A percentile compares a stretch with the other conserved stretches of the same genome.
These are phyloP conservation scores for Rubroboletus pulcherrimus DNA, from an alignment of 768 basidiomycete genomes.

Conservation along the genomic window DNA sequence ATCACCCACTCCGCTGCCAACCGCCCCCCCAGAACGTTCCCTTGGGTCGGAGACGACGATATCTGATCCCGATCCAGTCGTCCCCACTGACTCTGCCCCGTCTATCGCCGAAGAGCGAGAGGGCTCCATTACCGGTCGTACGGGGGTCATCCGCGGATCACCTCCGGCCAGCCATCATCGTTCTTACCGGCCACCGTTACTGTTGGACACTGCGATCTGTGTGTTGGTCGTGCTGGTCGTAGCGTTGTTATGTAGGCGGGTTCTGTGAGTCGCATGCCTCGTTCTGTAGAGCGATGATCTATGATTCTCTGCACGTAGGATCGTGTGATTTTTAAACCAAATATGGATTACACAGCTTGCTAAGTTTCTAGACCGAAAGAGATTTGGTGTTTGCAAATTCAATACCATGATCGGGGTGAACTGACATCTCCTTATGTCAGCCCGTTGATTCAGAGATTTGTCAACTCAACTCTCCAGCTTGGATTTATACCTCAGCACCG, in stretches of 20 bases:
- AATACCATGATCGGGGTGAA: slow-evolving; percentile 21
- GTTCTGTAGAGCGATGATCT: slow-evolving; percentile 20
- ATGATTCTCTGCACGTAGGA: slow-evolving; percentile 17
- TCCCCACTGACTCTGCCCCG: slow-evolving; percentile 9
- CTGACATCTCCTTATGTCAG: slow-evolving; percentile 25
- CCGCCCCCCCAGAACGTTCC: slow-evolving; percentile 22
- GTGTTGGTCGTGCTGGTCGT: slow-evolving; percentile 65
- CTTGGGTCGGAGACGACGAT: slow-evolving; percentile 8
- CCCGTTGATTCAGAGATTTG: slow-evolving; percentile 23
- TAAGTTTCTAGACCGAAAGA: slow-evolving; percentile 20
- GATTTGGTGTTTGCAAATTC: slow-evolving; percentile 13
- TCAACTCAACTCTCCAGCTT: slow-evolving; percentile 13
- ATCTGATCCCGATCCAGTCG: slow-evolving; percentile 15
- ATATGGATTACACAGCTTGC: slow-evolving; percentile 13
- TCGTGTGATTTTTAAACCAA: slow-evolving; percentile 15
- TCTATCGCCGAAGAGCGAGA: slow-evolving; percentile 12
- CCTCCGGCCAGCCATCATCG: slow-evolving; percentile 12
- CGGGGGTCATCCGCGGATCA: slow-evolving; percentile 20
- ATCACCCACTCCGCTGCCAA: slow-evolving; percentile 12
- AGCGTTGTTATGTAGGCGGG: slow-evolving; percentile 62
- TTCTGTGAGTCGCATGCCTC: slow-evolving; percentile 34
- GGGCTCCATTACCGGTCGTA: background rate
- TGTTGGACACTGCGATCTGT: slow-evolving; percentile 73
- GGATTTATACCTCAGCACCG: slow-evolving; percentile 16
- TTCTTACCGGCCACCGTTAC: slow-evolving; percentile 47